Base-by-base conservation (phyloP, 2,329 filamentous ascomycete genomes). In the Metarhizium album region DNA sequence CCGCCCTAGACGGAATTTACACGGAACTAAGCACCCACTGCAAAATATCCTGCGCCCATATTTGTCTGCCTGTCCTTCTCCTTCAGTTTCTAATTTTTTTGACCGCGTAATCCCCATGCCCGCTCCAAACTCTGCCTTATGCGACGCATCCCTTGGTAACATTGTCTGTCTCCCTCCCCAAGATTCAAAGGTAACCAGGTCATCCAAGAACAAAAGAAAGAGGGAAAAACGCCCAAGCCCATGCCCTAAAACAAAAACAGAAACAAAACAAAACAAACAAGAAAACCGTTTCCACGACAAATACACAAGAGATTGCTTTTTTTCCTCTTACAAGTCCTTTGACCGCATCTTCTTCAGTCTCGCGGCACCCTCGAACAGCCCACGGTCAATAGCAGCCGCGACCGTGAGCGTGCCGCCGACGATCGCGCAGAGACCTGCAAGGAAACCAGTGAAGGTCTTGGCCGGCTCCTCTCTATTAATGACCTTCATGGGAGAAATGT, bases 401-500 rank as follows among this genome's bases (percentile, higher is more conserved):
- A 98, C 93, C 0, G 93, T 98, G 58, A 98, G 71, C 0, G 93
- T 98, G 58, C 93, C 93, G 54, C 93, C 93, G 47, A 98, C 84
- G 54, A 97, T 86, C 37, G 91, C 91, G 67, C 93, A 98, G 20
- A 98, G 81, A 46, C 93, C 93, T 1, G 93, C 91, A 52, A 98
- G 70, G 74, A 98, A 98, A 18, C 87, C 87, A 0, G 88, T 82
- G 67, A 98, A 94, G 4, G 86, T 86, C 75, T 97, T 97, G 54
- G 84, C 75, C 45, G 88, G 82, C 58, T 87, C 85, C 72, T 98
- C 94, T 50, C 90, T 86, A 74, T 98, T 98, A 70, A 98, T 86
- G 54, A 98, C 91, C 73, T 97, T 98, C 93, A 98, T 98, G 4
- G 93, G 93, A 2, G 91, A 97, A 67, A 98, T 98, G 62, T 98